These are phyloP conservation scores for Wallacemonas collosoma DNA, from an alignment of 208 protist species.

Conservation along the genomic window DNA sequence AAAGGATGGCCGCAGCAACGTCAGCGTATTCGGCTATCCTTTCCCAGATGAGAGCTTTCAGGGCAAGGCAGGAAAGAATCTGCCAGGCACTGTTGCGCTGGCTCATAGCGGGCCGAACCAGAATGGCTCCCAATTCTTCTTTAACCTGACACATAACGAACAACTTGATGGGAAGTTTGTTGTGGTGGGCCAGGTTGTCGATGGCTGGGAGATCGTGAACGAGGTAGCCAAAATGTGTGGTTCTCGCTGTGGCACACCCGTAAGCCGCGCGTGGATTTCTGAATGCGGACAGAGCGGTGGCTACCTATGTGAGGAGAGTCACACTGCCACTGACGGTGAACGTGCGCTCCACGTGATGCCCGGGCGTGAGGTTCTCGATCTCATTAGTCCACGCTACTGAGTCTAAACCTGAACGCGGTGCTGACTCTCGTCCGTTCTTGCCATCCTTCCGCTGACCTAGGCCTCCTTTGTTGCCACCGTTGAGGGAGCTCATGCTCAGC, in stretches of 20 bases:
- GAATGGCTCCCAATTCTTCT: constrained; percentile 94
- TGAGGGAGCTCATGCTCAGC: too few species aligned
- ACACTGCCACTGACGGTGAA: constrained; percentile 53
- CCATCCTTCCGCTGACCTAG: too few species aligned
- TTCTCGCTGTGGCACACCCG: constrained; percentile 81
- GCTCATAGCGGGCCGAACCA: constrained; percentile 85
- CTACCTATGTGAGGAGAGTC: constrained; percentile 63
- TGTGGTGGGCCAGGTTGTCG: constrained; percentile 89
- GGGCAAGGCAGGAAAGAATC: constrained; percentile 89
- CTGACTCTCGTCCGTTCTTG: too few species aligned
- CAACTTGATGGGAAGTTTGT: constrained; percentile 93
- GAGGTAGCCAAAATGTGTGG: constrained; percentile 57
- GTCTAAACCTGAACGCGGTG: not conserved
- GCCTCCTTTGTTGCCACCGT: too few species aligned
- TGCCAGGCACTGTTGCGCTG: constrained; percentile 85
- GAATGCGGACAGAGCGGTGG: constrained; percentile 90
- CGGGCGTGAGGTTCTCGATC: constrained; percentile 78
- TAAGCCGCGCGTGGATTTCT: constrained; percentile 87
- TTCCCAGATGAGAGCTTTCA: constrained; percentile 95
- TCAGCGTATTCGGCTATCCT: constrained; percentile 93
- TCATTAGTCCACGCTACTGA: constrained; percentile 80
- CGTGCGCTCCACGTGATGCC: constrained; percentile 58
- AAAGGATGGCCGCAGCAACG: constrained; percentile 92
- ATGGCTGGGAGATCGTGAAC: constrained; percentile 85
- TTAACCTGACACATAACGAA: constrained; percentile 79